phyloP scores from a whole-genome alignment of 768 basidiomycete species.

The Pleurotus ostreatus region DNA sequence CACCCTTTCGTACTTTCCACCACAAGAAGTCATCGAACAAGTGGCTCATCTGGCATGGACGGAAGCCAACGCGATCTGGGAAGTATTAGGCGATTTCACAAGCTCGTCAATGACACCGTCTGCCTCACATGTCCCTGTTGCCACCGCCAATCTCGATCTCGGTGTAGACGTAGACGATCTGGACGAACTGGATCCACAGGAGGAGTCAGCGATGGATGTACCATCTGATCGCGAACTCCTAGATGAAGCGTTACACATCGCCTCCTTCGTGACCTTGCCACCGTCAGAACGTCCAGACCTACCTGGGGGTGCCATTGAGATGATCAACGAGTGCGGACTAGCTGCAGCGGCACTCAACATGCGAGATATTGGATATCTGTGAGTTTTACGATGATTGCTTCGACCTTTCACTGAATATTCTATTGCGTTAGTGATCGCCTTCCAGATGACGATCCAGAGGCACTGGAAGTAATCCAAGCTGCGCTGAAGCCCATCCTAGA shows the following conservation, averaged over 20 bases:
- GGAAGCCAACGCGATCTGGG: conserved; percentile 16
- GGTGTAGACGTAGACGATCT: not conserved
- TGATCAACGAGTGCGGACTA: too few relatives aligned
- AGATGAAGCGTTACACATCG: not conserved
- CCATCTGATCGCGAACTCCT: not conserved
- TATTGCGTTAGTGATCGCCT: too few relatives aligned
- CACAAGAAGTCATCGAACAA: conserved; percentile 17
- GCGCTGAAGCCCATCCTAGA: too few relatives aligned
- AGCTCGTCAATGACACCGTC: not conserved
- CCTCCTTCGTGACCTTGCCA: not conserved
- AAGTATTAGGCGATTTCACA: not conserved
- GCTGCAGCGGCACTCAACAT: too few relatives aligned
- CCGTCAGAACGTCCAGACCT: too few relatives aligned
- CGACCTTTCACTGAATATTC: too few relatives aligned
- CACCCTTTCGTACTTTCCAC: conserved; percentile 17
- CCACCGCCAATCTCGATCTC: not conserved
- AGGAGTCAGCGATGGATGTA: too few relatives aligned
- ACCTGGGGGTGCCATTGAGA: too few relatives aligned
- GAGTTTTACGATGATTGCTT: too few relatives aligned
- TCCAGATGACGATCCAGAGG: too few relatives aligned
- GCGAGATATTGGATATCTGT: too few relatives aligned
- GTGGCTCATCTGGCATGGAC: conserved; percentile 14
- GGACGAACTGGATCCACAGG: not conserved
- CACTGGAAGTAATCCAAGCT: too few relatives aligned
- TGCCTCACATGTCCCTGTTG: not conserved